Percentiles rank a stretch among this genome's conserved stretches.
Evolutionary conservation across 352 stramenopile species (phyloP).

Genomic region (Phytopythium montanum): DNA sequence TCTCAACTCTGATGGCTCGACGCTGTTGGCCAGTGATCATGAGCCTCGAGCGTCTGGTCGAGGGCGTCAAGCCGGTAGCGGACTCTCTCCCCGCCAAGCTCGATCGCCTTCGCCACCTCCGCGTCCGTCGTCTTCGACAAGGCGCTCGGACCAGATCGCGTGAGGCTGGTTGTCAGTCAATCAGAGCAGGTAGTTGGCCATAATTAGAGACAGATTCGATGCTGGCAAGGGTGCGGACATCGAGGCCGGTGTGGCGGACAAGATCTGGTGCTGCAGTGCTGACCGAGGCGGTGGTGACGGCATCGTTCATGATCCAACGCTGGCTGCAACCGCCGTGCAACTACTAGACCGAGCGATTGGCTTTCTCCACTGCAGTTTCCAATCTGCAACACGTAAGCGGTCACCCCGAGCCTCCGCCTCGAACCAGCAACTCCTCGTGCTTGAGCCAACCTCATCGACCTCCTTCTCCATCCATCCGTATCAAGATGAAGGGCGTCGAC

Average conservation of each 20-base stretch:
- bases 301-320: neutral
- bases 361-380: neutral
- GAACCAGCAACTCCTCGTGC: neutral
- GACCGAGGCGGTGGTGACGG: neutral
- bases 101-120: conserved; percentile 1
- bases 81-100: neutral
- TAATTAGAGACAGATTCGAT: neutral
- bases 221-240: neutral
- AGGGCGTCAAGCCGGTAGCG: neutral
- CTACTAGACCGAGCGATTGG: neutral
- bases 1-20: neutral
- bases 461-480: neutral
- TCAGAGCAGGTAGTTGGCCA: neutral
- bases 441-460: neutral
- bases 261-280: neutral
- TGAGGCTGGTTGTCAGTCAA: neutral
- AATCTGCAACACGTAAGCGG: neutral
- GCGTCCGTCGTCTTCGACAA: neutral
- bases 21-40: neutral
- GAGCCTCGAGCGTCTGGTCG: neutral
- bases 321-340: neutral
- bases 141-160: conserved; percentile 1
- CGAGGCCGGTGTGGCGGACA: neutral
- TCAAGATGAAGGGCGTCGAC: neutral
- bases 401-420: neutral